Percentiles rank a stretch among this genome's conserved stretches.
Conservation (phyloP, 129 eudicot species). For the Scalesia atractyloides region DNA sequence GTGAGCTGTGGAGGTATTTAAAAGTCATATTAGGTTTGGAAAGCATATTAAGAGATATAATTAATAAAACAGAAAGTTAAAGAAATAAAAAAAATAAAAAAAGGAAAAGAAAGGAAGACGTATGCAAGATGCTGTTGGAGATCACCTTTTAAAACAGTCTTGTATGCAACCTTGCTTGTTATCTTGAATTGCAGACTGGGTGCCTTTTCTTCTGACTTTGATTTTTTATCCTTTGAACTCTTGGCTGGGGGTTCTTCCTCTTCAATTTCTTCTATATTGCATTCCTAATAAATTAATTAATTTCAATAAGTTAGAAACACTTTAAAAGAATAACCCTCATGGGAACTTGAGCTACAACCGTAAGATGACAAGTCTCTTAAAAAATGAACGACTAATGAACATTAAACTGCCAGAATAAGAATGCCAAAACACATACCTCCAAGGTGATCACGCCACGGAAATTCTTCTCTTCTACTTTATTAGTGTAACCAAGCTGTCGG, state of each 20-base stretch:
- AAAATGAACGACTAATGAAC: not conserved
- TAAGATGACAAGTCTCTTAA: not conserved
- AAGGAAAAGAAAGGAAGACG: not conserved
- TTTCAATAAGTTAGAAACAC: conserved; percentile 5
- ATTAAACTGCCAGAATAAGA: not conserved
- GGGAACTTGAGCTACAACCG: not conserved
- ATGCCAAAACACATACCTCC: conserved; percentile 57
- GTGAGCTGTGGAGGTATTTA: conserved; percentile 63
- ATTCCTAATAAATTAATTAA: conserved; percentile 55
- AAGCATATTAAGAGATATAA: not conserved
- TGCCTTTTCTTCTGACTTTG: conserved; percentile 67
- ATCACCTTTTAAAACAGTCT: conserved; percentile 90
- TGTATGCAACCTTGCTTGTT: conserved; percentile 91
- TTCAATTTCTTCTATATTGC: conserved; percentile 80
- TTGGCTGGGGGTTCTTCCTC: conserved; percentile 90
- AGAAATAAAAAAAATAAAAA: conserved; percentile 11
- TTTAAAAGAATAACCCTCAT: conserved; percentile 5
- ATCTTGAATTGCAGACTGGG: conserved; percentile 81
- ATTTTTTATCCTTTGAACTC: conserved; percentile 94
- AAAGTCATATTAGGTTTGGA: conserved; percentile 11
- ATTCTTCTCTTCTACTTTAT: conserved; percentile 86
- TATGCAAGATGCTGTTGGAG: not conserved
- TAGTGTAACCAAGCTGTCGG: conserved; percentile 97
- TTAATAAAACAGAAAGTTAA: not conserved
- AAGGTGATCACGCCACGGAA: conserved; percentile 93